These are phyloP conservation scores for Malus hybrid DNA, from an alignment of 331 rosid genomes.

Conservation along the genomic window DNA sequence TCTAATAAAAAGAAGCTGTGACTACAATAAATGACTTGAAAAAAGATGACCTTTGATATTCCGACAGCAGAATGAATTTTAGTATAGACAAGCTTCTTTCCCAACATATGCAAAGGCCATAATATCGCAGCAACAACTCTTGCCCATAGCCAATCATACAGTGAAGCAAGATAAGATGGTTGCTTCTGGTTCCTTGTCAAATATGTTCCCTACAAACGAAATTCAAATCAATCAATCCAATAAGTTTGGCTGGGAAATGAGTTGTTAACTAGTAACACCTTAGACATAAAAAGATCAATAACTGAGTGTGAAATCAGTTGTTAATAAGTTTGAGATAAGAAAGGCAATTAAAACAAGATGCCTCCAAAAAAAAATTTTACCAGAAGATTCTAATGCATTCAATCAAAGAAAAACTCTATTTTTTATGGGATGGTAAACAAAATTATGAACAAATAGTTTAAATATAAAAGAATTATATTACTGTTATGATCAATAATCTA, in stretches of 20 bases:
- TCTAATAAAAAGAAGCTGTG: background rate
- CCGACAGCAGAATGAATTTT: slow-evolving; percentile 69
- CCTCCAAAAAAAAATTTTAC: background rate
- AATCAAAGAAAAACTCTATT: background rate
- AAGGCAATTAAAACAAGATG: background rate
- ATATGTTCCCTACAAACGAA: slow-evolving; percentile 63
- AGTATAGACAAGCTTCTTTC: slow-evolving; percentile 63
- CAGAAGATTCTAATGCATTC: background rate
- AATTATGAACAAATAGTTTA: background rate
- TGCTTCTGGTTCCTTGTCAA: slow-evolving; percentile 51
- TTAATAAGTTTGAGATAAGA: background rate
- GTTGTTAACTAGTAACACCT: background rate
- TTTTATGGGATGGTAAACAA: background rate
- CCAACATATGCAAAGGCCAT: slow-evolving; percentile 75
- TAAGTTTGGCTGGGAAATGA: slow-evolving; percentile 1
- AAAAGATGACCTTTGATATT: slow-evolving; percentile 30
- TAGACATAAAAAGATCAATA: background rate
- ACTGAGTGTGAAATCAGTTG: background rate
- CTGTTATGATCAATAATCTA: background rate
- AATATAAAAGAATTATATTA: background rate
- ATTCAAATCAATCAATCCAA: slow-evolving; percentile 13
- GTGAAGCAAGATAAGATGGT: slow-evolving; percentile 45
- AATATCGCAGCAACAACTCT: slow-evolving; percentile 55
- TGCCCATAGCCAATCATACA: slow-evolving; percentile 78
- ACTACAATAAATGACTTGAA: background rate